A percentile compares a stretch with the other conserved stretches of the same genome.
phyloP scores from a whole-genome alignment of 2,329 filamentous ascomycete genomes.

The Xylariaceae sp. region DNA sequence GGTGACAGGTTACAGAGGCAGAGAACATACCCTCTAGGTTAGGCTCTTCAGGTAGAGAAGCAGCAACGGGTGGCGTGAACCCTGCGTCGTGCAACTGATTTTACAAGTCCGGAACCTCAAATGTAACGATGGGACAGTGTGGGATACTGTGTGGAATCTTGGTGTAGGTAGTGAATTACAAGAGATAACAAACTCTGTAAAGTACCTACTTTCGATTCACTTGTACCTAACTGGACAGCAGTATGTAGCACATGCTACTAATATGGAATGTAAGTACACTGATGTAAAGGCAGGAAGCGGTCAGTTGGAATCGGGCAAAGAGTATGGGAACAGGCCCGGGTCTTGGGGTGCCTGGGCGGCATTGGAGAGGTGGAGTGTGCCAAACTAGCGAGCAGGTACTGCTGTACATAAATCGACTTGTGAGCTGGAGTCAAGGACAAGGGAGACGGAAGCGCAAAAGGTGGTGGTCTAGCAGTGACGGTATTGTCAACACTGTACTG shows the following conservation, averaged over 20 bases:
- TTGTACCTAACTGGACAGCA: no score
- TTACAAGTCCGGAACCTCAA: conserved; percentile 1
- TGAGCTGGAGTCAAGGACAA: conserved; percentile 16
- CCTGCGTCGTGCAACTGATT: conserved; percentile 18
- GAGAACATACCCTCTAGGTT: conserved; percentile 13
- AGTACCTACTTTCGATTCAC: no score
- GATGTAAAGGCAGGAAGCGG: no score
- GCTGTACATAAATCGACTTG: no score
- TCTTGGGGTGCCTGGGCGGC: neutral
- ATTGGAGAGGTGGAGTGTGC: conserved; percentile 2
- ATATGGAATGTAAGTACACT: no score
- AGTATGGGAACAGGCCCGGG: conserved; percentile 7
- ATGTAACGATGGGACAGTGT: conserved; percentile 12
- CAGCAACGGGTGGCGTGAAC: conserved; percentile 25
- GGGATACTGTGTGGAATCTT: conserved; percentile 15
- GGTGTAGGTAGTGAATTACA: no score
- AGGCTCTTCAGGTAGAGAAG: conserved; percentile 16
- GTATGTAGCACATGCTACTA: no score
- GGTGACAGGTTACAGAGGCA: conserved; percentile 18
- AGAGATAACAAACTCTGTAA: no score
- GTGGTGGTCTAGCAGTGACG: conserved; percentile 10
- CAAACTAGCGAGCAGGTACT: conserved; percentile 7
- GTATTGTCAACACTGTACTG: conserved; percentile 15
- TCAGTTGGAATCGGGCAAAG: conserved; percentile 25
- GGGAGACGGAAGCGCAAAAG: conserved; percentile 18